Evolutionary conservation across 208 protist genomes (phyloP), one percentile per base, ranked within the genome.

Genomic region (Trypanosoma caninum): DNA sequence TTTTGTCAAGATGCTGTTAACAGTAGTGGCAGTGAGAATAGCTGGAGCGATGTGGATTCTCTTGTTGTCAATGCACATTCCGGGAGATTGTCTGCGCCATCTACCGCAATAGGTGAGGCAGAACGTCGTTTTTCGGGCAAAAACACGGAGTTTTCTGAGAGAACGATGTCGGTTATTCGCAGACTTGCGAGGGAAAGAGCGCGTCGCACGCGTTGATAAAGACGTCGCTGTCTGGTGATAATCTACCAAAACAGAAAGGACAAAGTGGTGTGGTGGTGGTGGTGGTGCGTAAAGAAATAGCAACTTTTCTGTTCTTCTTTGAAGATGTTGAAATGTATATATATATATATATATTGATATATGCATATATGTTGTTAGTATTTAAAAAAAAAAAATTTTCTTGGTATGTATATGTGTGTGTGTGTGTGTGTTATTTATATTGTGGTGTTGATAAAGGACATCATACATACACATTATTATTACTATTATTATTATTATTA

Each of bases 141-240:
- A 14, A 28, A 35, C 27, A 2, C 16, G 14, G 33, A 34, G 20
- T 3, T 41, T 6, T 55, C 58, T 1, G 30, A 63, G 20, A 27
- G 58, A 9, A 45, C 58, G 27, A 34, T 23, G 18, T 42, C 27
- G 4, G 46, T 63, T 42, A 53, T 54, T 18, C 42, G 31, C 11
- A 22, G 45, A 20, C 7, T 63, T 33, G 23, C 27, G 0, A 46
- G 54, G 18, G 58, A 63, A 22, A 2, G 46, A 16, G 18, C 30
- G 20, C 25, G 33, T 3, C 55, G 28, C 3, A 31, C n/a, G 18
- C 22, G 7, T 44, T n/a, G 9, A 45, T 23, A 28, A 23, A 27
- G 4, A 13, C 42, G 13, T 7, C 9, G 7, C 13, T 38, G 9
- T 7, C 34, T 38, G 34, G 34, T 7, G 34, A 13, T 13, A 38